These are phyloP conservation scores for Lecanicillium sp. DNA, from an alignment of 2,329 filamentous ascomycete genomes.

Conservation along the genomic window DNA sequence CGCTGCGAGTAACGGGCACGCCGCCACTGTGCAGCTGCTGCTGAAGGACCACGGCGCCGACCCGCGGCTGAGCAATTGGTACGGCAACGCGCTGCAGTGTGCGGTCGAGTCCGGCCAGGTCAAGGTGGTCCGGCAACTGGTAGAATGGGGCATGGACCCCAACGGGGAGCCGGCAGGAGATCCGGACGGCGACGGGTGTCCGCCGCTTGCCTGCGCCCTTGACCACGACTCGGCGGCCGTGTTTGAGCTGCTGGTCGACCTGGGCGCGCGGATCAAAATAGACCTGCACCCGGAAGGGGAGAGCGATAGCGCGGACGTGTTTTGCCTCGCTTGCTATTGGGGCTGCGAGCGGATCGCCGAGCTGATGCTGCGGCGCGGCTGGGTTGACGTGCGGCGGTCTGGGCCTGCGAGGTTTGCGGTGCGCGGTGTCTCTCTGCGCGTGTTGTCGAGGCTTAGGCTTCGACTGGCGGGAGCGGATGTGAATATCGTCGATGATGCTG, in stretches of 20 bases:
- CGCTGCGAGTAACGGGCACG: background rate
- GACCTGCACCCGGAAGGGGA: background rate
- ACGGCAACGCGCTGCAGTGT: constrained; percentile 13
- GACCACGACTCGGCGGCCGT: background rate
- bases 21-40: constrained; percentile 1
- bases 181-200: background rate
- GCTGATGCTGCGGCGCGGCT: constrained; percentile 1
- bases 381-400: background rate
- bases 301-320: background rate
- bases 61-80: constrained; percentile 10
- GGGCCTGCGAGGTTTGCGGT: background rate
- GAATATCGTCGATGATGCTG: background rate
- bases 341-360: background rate
- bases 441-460: background rate
- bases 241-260: background rate
- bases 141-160: constrained; percentile 7
- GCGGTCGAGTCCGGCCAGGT: constrained; percentile 5
- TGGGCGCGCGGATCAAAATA: background rate
- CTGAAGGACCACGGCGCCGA: constrained; percentile 10
- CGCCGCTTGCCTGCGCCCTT: constrained; percentile 1
- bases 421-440: background rate
- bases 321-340: background rate
- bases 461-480: background rate
- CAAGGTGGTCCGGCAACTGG: constrained; percentile 6
- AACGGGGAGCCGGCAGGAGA: background rate